Evolutionary conservation across 179 eudicot genomes (phyloP), one percentile per base, ranked within the genome.

Genomic region (Patellifolia procumbens): DNA sequence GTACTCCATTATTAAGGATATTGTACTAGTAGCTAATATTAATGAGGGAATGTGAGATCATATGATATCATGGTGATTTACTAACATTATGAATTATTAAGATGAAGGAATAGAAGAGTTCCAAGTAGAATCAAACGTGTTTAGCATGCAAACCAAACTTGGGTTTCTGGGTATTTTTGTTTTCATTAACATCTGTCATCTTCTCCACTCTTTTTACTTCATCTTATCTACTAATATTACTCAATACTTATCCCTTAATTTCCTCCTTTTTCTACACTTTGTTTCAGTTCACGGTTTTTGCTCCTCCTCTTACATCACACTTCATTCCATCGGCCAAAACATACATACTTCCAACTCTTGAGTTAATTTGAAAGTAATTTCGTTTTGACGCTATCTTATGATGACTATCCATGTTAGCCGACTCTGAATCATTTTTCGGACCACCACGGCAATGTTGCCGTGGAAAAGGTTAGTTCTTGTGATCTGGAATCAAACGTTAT

Each of bases 121-220:
- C 77, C 83, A 83, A 39, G 78, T 83, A 73, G 78, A 83, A 62
- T 80, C 74, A 83, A 74, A 83, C 86, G 86, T 83, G 86, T 48
- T 83, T 83, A 83, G 81, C 86, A 83, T 83, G 86, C 86, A 83
- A 80, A 71, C 64, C 82, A 63, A 39, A 64, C 60, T 20, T 62
- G 43, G 6, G 37, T 24, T 22, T 74, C 64, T 39, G 56, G 31
- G 20, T 24, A n/a, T 45, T 75, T 68, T 69, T 72, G 78, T 71
- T 71, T 31, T 56, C 76, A 76, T 72, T 83, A 79, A 76, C 86
- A 73, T 76, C 76, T 83, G 86, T 83, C 86, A 58, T 76, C 56
- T 59, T 68, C 64, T 65, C 59, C 60, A 43, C 20, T 48, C 56
- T 26, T 76, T 76, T 64, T 12, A 22, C 67, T 66, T 69, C 51